These are phyloP conservation scores for Pythium sp. DNA, from an alignment of 352 stramenopile species.

Conservation along the genomic window DNA sequence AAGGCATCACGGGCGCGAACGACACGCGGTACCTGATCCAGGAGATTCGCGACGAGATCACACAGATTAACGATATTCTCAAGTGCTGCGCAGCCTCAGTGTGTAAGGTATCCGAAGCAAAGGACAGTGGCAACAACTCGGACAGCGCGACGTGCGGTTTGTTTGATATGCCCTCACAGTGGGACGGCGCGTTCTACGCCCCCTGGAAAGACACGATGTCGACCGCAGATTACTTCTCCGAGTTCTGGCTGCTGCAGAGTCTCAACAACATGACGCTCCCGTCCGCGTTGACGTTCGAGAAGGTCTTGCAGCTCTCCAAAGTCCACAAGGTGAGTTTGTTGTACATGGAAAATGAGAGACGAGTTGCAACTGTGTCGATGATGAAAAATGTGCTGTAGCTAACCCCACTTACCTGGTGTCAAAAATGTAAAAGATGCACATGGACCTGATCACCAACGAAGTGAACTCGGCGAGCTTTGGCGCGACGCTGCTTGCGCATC, in stretches of 20 bases:
- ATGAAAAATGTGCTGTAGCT: neutral
- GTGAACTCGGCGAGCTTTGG: constrained; percentile 77
- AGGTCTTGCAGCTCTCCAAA: constrained; percentile 48
- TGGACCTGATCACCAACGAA: constrained; percentile 80
- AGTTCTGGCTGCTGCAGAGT: constrained; percentile 68
- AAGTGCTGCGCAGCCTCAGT: constrained; percentile 58
- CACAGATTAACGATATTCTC: constrained; percentile 56
- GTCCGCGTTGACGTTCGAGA: constrained; percentile 50
- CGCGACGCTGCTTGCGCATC: constrained; percentile 65
- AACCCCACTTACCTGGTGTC: neutral
- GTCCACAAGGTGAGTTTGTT: constrained; percentile 48
- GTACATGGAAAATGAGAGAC: neutral
- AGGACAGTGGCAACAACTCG: neutral
- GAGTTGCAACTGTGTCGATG: neutral
- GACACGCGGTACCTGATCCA: constrained; percentile 57
- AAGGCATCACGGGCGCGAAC: constrained; percentile 62
- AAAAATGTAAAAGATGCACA: constrained; percentile 34
- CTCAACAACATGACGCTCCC: constrained; percentile 83
- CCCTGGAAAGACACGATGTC: constrained; percentile 77
- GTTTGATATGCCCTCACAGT: constrained; percentile 56
- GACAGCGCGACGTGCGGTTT: constrained; percentile 35
- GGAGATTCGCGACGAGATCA: constrained; percentile 50
- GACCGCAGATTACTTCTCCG: constrained; percentile 67
- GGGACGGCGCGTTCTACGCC: constrained; percentile 73
- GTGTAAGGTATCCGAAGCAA: constrained; percentile 24